Conservation (phyloP, 1,284 basidiomycete genomes). For the Afroboletus lepidellus region DNA sequence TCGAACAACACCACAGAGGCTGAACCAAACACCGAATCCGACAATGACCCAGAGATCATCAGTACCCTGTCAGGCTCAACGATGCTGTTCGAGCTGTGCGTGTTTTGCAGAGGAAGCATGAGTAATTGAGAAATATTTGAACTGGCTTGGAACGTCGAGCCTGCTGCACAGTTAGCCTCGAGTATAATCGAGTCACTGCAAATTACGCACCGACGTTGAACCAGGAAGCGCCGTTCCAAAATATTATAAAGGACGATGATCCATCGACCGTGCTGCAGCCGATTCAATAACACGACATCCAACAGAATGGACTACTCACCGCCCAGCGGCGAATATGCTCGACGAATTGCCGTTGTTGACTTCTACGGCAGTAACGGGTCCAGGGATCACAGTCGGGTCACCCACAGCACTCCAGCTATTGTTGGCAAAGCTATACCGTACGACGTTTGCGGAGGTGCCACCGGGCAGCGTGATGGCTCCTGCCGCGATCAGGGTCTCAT, state of each 20-base stretch:
- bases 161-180: slow-evolving; percentile 32
- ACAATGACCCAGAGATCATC: slow-evolving; percentile 82
- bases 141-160: slow-evolving; percentile 50
- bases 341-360: slow-evolving; percentile 80
- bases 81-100: slow-evolving; percentile 66
- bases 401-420: slow-evolving; percentile 78
- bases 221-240: slow-evolving; percentile 84
- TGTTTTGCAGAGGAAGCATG: slow-evolving; percentile 85
- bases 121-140: slow-evolving; percentile 79
- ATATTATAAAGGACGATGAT: slow-evolving; percentile 68
- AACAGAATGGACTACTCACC: slow-evolving; percentile 42
- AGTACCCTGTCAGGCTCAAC: slow-evolving; percentile 88
- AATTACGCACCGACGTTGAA: slow-evolving; percentile 51
- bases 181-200: background rate
- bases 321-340: slow-evolving; percentile 89
- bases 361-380: slow-evolving; percentile 86
- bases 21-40: slow-evolving; percentile 71
- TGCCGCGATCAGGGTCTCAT: slow-evolving; percentile 65
- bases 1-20: slow-evolving; percentile 88
- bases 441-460: slow-evolving; percentile 64
- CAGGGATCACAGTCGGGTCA: slow-evolving; percentile 64
- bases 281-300: background rate
- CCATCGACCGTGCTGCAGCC: slow-evolving; percentile 51
- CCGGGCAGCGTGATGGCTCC: slow-evolving; percentile 73
- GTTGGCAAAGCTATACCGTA: slow-evolving; percentile 68